These are phyloP conservation scores for Sutorius australiensis DNA, from an alignment of 768 basidiomycete species.

Conservation along the genomic window DNA sequence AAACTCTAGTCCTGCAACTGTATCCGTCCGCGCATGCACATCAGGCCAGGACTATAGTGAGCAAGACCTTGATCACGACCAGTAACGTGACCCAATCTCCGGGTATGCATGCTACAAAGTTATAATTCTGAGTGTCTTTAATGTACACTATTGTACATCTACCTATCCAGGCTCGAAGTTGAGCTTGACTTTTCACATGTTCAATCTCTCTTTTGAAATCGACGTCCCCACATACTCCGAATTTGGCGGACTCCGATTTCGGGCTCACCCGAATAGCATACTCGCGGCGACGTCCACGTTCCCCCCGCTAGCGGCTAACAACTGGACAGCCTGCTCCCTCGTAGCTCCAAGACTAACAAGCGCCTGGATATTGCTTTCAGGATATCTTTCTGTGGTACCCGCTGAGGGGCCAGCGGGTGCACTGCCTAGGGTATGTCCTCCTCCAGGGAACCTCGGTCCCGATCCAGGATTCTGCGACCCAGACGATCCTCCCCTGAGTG, in stretches of 20 bases:
- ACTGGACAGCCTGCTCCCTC: constrained; percentile 71
- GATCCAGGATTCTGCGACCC: constrained; percentile 40
- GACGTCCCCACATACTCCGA: neutral
- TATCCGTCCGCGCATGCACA: too few relatives aligned
- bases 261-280: constrained; percentile 60
- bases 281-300: constrained; percentile 89
- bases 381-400: constrained; percentile 47
- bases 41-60: too few relatives aligned
- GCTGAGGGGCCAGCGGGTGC: constrained; percentile 29
- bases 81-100: neutral
- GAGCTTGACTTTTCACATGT: neutral
- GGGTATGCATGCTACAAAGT: neutral
- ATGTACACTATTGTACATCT: neutral
- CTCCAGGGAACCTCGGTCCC: constrained; percentile 56
- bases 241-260: neutral
- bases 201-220: constrained; percentile 3
- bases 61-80: too few relatives aligned
- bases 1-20: neutral
- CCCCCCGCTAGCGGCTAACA: constrained; percentile 76
- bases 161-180: neutral
- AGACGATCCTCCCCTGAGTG: constrained; percentile 13
- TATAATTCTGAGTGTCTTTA: constrained; percentile 2
- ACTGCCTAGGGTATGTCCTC: constrained; percentile 58
- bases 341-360: constrained; percentile 77
- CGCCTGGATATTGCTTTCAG: constrained; percentile 61